Percentiles rank a stretch among this genome's conserved stretches.
Evolutionary conservation across 1,284 basidiomycete genomes (phyloP).

Genomic region (Apiotrichum porosum): DNA sequence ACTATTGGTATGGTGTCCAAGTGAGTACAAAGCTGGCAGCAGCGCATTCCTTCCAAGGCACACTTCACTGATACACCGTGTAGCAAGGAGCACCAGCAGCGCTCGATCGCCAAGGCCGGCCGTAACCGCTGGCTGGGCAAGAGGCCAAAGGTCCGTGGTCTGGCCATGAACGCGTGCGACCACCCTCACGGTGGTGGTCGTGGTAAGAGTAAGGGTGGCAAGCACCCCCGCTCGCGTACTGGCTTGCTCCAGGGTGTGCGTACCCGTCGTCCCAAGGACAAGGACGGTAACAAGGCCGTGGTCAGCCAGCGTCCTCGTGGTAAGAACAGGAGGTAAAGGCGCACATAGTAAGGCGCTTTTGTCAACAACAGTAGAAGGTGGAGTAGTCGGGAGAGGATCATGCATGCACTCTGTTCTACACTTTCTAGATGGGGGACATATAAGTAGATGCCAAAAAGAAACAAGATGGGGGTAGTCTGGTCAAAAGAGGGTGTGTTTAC

Average conservation of each 20-base stretch:
- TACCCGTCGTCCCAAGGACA: conserved; percentile 85
- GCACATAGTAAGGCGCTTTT: background rate
- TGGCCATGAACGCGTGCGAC: conserved; percentile 97
- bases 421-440: too few species aligned
- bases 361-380: background rate
- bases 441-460: too few species aligned
- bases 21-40: conserved; percentile 40
- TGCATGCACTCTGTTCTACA: conserved; percentile 22
- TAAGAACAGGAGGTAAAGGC: too few species aligned
- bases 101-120: conserved; percentile 86
- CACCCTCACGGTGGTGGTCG: conserved; percentile 96
- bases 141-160: conserved; percentile 85
- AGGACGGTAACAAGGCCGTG: conserved; percentile 92
- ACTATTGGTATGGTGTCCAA: conserved; percentile 92
- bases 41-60: background rate
- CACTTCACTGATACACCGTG: too few species aligned
- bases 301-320: conserved; percentile 81
- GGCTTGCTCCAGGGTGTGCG: conserved; percentile 89
- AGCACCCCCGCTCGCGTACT: conserved; percentile 83
- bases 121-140: conserved; percentile 81
- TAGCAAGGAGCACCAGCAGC: conserved; percentile 74
- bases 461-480: too few species aligned
- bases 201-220: conserved; percentile 95
- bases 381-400: background rate
- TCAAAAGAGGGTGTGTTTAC: too few species aligned